Percentiles rank a stretch among this genome's conserved stretches.
Evolutionary conservation across 2,329 filamentous ascomycete species (phyloP).

Genomic region (Aspergillus calidoustus): DNA sequence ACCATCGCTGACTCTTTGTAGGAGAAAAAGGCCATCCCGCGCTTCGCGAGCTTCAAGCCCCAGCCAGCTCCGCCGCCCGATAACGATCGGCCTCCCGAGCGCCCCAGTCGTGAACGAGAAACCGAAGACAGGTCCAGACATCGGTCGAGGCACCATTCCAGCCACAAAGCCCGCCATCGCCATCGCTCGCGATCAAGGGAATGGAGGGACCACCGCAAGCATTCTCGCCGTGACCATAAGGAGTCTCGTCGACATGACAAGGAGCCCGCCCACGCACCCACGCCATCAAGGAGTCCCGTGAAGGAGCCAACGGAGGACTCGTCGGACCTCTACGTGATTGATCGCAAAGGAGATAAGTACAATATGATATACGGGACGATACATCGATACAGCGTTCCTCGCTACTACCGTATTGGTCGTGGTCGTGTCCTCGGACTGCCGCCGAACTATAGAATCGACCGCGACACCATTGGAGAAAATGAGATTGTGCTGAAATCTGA

Average conservation of each 20-base stretch:
- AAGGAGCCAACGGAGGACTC: conserved; percentile 24
- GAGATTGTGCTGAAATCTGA: conserved; percentile 42
- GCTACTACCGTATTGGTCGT: conserved; percentile 70
- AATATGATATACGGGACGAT: conserved; percentile 75
- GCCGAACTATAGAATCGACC: conserved; percentile 67
- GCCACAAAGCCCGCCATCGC: conserved; percentile 27
- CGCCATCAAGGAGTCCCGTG: conserved; percentile 15
- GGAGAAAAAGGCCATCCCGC: conserved; percentile 60
- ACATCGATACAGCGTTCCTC: conserved; percentile 72
- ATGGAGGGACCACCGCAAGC: conserved; percentile 20
- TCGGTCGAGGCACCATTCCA: conserved; percentile 24
- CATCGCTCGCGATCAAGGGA: conserved; percentile 32
- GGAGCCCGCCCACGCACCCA: conserved; percentile 11
- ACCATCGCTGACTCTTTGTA: conserved; percentile 15
- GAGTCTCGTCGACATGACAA: conserved; percentile 19
- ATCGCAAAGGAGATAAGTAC: conserved; percentile 76
- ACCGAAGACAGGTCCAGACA: conserved; percentile 30
- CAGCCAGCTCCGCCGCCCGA: conserved; percentile 38
- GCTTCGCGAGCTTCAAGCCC: conserved; percentile 75
- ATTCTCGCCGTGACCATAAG: conserved; percentile 18
- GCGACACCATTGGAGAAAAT: conserved; percentile 55
- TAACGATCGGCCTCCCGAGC: conserved; percentile 27
- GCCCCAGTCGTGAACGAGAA: conserved; percentile 26
- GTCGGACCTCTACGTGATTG: conserved; percentile 61
- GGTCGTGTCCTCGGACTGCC: conserved; percentile 73